Evolutionary conservation across 2,329 filamentous ascomycete genomes (phyloP), one percentile per base, ranked within the genome.

Genomic region (Domatiomyces catenatus): DNA sequence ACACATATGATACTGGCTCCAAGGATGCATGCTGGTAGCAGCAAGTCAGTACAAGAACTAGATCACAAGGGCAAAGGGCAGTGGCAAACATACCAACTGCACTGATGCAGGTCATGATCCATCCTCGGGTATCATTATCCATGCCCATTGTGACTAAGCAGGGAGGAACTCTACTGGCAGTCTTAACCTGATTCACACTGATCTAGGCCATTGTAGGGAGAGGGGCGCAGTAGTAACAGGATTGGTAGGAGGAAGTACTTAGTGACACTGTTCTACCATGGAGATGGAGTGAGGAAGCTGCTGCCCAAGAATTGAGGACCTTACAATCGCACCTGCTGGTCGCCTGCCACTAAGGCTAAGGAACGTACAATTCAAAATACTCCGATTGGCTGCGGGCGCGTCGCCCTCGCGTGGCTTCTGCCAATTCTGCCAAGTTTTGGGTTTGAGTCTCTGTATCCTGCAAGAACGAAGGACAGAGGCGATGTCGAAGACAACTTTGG

Each of bases 1-100:
- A 94, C 75, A 63, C 84, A 96, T 62, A 96, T 88, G 62, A 96
- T 81, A 47, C 81, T 77, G 32, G 90, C 84, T 53, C 88, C 88
- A 47, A 85, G 66, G 60, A 88, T 73, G 61, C 71, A 74, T 45
- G 71, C 70, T 77, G 59, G 1, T 45, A 19, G 20, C 12, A 42
- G 43, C 60, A 47, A 61, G 55, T 26, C 42, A 22, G 20, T 15
- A 24, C 26, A 46, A 5, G 22, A 19, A 28, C 12, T 15, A 47
- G 26, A 20, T 44, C 17, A 42, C n/a, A 17, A 26, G 18, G 18
- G 48, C 52, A 52, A 47, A 26, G 32, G 32, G 50, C 15, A 17
- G 3, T 12, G 24, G 17, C 48, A 54, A 15, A 62, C 62, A 56
- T 67, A 83, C 80, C 79, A 63, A 88, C 80, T 63, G 88, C 94